A percentile compares a stretch with the other conserved stretches of the same genome.
Evolutionary conservation across 2,329 filamentous ascomycete species (phyloP).

Genomic region (Diaporthe nobilis): DNA sequence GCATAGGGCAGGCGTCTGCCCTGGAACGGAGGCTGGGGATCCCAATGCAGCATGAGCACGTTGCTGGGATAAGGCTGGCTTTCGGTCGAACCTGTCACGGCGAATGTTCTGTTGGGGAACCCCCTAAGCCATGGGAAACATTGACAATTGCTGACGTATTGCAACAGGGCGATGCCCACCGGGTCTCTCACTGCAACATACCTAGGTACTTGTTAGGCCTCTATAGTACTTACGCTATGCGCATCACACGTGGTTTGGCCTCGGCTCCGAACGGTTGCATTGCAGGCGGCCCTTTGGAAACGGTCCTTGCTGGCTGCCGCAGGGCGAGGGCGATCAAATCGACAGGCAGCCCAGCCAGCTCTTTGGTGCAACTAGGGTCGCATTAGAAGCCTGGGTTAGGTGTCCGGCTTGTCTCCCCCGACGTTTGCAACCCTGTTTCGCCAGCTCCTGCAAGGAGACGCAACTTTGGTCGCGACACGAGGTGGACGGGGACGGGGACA

Average conservation of each 20-base stretch:
- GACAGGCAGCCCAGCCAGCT: conserved; percentile 21
- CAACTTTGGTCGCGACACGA: conserved; percentile 9
- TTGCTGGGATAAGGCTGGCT: conserved; percentile 21
- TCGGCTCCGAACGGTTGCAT: conserved; percentile 36
- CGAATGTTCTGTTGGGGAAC: background rate
- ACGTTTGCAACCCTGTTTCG: conserved; percentile 28
- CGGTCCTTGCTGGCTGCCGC: conserved; percentile 22
- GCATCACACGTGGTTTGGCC: conserved; percentile 35
- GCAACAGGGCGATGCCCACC: conserved; percentile 8
- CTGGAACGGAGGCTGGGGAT: conserved; percentile 27
- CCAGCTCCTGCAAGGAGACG: conserved; percentile 15
- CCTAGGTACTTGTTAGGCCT: background rate
- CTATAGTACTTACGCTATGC: conserved; percentile 19
- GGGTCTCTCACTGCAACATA: conserved; percentile 8
- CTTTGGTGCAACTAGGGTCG: conserved; percentile 23
- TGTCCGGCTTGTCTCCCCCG: conserved; percentile 38
- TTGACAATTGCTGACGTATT: conserved; percentile 15
- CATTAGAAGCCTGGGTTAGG: conserved; percentile 35
- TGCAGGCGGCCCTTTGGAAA: conserved; percentile 36
- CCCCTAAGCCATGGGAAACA: conserved; percentile 1
- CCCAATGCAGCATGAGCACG: conserved; percentile 19
- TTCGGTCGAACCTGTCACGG: conserved; percentile 8
- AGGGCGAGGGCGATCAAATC: conserved; percentile 24
- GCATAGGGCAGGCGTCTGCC: background rate
- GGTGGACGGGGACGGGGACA: conserved; percentile 1